A percentile compares a stretch with the other conserved stretches of the same genome.
Conservation (phyloP, 371 early-diverging fungal species). For the Entomophthora muscae region DNA sequence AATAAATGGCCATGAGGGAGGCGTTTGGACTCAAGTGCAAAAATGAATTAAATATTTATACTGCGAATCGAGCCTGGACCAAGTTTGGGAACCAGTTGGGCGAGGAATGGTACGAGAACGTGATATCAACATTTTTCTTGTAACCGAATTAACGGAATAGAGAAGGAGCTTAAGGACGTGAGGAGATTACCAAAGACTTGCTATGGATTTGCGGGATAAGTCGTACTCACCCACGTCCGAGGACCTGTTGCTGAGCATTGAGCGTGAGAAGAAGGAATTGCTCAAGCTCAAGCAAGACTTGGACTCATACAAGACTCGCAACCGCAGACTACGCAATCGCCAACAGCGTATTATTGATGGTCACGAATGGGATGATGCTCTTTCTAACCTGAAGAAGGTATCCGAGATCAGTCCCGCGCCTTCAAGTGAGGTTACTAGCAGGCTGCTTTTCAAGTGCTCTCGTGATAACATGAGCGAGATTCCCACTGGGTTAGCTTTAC, state of each 20-base stretch:
- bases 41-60: too few relatives aligned
- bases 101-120: too few relatives aligned
- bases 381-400: slow-evolving; percentile 1
- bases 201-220: not conserved
- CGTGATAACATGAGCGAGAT: too few relatives aligned
- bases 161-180: not conserved
- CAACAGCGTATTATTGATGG: slow-evolving; percentile 4
- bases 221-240: slow-evolving; percentile 5
- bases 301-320: not conserved
- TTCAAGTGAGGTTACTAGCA: too few relatives aligned
- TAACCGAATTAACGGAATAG: not conserved
- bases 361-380: slow-evolving; percentile 8
- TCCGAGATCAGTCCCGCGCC: not conserved
- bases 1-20: too few relatives aligned
- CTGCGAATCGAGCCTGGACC: too few relatives aligned
- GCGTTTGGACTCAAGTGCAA: too few relatives aligned
- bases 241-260: slow-evolving; percentile 6
- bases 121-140: too few relatives aligned
- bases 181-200: not conserved
- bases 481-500: not conserved
- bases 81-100: too few relatives aligned
- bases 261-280: slow-evolving; percentile 8
- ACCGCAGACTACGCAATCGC: not conserved
- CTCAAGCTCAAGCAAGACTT: slow-evolving; percentile 4
- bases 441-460: too few relatives aligned